phyloP scores from a whole-genome alignment of 305 asterid species.

The Fraxinus nigra region DNA sequence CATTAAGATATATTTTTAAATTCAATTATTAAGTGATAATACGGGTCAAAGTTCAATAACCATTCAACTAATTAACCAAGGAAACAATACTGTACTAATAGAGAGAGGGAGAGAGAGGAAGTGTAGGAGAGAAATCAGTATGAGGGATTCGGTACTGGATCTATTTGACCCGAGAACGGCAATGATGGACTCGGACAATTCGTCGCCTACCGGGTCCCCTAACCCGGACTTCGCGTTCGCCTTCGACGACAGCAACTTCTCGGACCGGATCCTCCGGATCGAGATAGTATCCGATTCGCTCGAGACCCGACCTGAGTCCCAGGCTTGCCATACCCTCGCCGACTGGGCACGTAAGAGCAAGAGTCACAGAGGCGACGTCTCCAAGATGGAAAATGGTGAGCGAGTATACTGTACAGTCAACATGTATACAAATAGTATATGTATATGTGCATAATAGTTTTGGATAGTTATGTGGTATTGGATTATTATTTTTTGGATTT shows the following conservation, averaged over 20 bases:
- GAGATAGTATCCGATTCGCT: constrained; percentile 68
- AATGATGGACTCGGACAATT: constrained; percentile 60
- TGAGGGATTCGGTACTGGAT: constrained; percentile 84
- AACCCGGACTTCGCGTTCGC: constrained; percentile 82
- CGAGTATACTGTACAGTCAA: constrained; percentile 12
- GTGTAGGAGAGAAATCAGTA: constrained; percentile 15
- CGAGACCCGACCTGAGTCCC: constrained; percentile 40
- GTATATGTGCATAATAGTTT: not conserved
- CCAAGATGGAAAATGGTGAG: constrained; percentile 58
- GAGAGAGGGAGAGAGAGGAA: constrained; percentile 7
- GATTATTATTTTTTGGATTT: not conserved
- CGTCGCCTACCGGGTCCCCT: constrained; percentile 39
- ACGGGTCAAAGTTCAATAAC: no score
- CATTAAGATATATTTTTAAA: no score
- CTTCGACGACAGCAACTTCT: constrained; percentile 86
- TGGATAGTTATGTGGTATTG: not conserved
- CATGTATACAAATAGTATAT: not conserved
- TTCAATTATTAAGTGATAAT: no score
- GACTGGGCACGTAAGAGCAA: constrained; percentile 92
- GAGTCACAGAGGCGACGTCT: constrained; percentile 69
- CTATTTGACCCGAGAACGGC: constrained; percentile 84
- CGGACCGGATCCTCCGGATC: constrained; percentile 80
- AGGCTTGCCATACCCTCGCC: constrained; percentile 58
- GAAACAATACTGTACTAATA: not conserved
- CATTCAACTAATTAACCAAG: no score